Evolutionary conservation across 2,329 filamentous ascomycete species (phyloP), one percentile per base, ranked within the genome.

Genomic region (Colletotrichum lini): DNA sequence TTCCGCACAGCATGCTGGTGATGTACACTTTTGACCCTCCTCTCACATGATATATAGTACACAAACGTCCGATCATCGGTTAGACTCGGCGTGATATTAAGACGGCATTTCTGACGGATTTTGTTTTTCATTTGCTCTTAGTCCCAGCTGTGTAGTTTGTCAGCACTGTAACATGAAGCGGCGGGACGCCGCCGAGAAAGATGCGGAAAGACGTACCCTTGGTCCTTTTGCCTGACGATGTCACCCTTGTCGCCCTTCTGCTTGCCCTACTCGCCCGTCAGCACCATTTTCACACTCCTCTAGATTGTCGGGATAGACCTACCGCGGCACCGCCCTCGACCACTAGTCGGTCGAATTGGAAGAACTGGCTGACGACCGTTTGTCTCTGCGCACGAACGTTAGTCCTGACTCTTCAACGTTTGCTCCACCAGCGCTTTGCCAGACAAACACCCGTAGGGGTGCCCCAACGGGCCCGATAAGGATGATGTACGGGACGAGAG

Each of bases 351-450:
- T 98, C 95, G 73, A 97, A 82, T 83, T 98, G 93, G 85, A 94
- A 98, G 84, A 98, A 98, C 80, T 97, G 94, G 80, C 95, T 97
- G 79, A 99, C 90, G 61, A 96, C 89, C 13, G 96, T 97, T 92
- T 98, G 96, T 80, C 96, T 92, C 96, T 98, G 85, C 77, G 49
- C 47, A 5, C n/a, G 1, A 38, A 72, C 23, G 56, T 60, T 64
- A 72, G 67, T 21, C 42, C 42, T 44, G 21, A 38, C 61, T 52
- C 26, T 63, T 42, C 16, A 35, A n/a, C 15, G 8, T 35, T 9
- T 35, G 30, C 42, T 2, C 4, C 18, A 1, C 15, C 18, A 10
- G 8, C 21, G 35, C 10, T 42, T n/a, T 13, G 21, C 18, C 42
- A 61, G 26, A 16, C 38, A 66, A 18, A 35, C 30, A 35, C 30